phyloP scores from a whole-genome alignment of 805 yeast genomes.

The Hanseniaspora lachancei region DNA sequence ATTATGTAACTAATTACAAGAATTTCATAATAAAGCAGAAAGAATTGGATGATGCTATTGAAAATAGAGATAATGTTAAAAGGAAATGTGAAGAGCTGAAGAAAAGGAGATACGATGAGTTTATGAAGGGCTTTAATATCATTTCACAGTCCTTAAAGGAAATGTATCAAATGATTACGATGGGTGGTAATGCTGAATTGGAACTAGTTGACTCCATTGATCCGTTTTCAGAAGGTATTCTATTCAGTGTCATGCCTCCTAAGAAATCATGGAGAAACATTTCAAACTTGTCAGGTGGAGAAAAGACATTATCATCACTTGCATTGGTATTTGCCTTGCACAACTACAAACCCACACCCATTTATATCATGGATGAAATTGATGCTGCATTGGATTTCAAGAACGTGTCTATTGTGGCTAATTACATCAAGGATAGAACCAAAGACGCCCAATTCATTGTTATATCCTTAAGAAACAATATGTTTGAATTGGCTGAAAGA shows the following conservation, averaged over 20 bases:
- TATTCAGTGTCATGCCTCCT: conserved; percentile 98
- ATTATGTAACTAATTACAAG: conserved; percentile 52
- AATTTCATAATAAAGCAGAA: conserved; percentile 53
- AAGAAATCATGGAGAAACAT: conserved; percentile 95
- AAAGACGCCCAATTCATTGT: conserved; percentile 94
- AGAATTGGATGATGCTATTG: conserved; percentile 58
- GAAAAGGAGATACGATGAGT: conserved; percentile 67
- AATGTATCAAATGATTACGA: conserved; percentile 96
- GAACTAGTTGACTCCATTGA: conserved; percentile 91
- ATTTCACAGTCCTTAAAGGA: conserved; percentile 83
- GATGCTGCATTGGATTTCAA: conserved; percentile 97
- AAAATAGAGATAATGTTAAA: conserved; percentile 50
- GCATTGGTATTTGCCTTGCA: conserved; percentile 95
- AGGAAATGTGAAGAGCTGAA: conserved; percentile 53
- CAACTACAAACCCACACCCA: conserved; percentile 89
- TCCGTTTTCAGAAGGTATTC: conserved; percentile 95
- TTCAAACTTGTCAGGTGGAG: conserved; percentile 92
- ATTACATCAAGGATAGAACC: conserved; percentile 88
- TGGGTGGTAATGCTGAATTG: conserved; percentile 98
- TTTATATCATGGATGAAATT: conserved; percentile 97
- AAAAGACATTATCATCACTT: conserved; percentile 84
- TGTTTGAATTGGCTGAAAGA: conserved; percentile 93
- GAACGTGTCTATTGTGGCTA: conserved; percentile 94
- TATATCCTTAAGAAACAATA: conserved; percentile 85
- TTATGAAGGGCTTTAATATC: conserved; percentile 80